A percentile compares a stretch with the other conserved stretches of the same genome.
phyloP scores from a whole-genome alignment of 108 stramenopile species.

The Schizochytrium sp. region DNA sequence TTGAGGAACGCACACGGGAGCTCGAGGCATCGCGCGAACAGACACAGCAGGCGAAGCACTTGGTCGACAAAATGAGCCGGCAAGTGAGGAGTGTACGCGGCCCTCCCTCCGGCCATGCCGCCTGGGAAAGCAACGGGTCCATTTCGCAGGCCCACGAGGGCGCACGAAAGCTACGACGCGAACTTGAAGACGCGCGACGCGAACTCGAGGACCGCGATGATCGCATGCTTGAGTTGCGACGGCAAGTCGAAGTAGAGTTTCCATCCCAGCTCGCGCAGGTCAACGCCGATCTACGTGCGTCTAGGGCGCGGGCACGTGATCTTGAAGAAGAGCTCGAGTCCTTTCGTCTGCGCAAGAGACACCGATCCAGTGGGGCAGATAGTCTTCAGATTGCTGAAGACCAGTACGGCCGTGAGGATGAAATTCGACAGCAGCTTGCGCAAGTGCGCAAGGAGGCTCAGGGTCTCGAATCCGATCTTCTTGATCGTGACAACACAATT shows the following conservation, averaged over 20 bases:
- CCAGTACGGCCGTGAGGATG: slow-evolving; percentile 24
- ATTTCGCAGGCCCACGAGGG: neutral
- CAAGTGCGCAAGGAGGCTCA: neutral
- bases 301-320: neutral
- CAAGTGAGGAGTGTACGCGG: neutral
- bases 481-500: slow-evolving; percentile 38
- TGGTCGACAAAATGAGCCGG: slow-evolving; percentile 13
- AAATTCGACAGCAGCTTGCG: slow-evolving; percentile 22
- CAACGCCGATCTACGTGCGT: neutral
- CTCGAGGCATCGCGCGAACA: slow-evolving; percentile 31
- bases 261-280: neutral
- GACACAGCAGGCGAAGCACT: slow-evolving; percentile 24
- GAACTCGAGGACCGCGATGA: slow-evolving; percentile 36
- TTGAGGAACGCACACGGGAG: slow-evolving; percentile 36
- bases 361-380: neutral
- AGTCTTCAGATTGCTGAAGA: slow-evolving; percentile 26
- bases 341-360: neutral
- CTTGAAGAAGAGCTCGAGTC: slow-evolving; percentile 13
- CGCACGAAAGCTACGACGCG: neutral
- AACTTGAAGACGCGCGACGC: neutral
- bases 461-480: slow-evolving; percentile 25
- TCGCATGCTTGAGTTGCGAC: slow-evolving; percentile 23
- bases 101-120: neutral
- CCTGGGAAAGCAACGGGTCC: no score
- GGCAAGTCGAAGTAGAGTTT: slow-evolving; percentile 28